These are phyloP conservation scores for Lecanicillium sp. DNA, from an alignment of 2,329 filamentous ascomycete genomes.

Conservation along the genomic window DNA sequence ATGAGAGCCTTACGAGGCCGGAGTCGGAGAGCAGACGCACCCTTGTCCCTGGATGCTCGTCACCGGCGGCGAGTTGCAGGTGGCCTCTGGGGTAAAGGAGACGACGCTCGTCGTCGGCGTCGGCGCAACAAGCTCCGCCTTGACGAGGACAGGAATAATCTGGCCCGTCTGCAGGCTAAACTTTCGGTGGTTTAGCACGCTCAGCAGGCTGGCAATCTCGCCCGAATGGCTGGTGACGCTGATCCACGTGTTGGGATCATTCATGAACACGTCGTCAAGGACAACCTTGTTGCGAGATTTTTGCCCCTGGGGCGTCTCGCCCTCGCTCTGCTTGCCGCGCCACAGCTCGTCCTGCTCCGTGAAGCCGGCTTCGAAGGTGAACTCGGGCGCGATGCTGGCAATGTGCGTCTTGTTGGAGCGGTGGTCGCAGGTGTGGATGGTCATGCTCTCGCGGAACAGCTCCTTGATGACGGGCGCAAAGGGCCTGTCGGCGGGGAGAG, in stretches of 20 bases:
- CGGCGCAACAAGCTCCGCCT: slow-evolving; percentile 13
- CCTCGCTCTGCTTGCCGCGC: slow-evolving; percentile 28
- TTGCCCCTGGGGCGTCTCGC: slow-evolving; percentile 42
- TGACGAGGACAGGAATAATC: slow-evolving; percentile 60
- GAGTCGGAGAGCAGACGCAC: slow-evolving; percentile 2
- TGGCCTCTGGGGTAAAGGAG: slow-evolving; percentile 12
- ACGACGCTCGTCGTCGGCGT: slow-evolving; percentile 9
- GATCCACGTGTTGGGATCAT: slow-evolving; percentile 49
- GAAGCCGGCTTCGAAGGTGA: slow-evolving; percentile 55
- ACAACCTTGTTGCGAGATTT: slow-evolving; percentile 41
- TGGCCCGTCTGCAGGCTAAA: slow-evolving; percentile 61
- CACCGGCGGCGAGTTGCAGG: slow-evolving; percentile 8
- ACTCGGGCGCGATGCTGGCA: slow-evolving; percentile 43
- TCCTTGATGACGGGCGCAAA: slow-evolving; percentile 60
- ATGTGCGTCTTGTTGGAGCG: slow-evolving; percentile 52
- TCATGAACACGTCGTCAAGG: slow-evolving; percentile 51
- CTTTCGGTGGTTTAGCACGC: slow-evolving; percentile 52
- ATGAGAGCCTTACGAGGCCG: slow-evolving; percentile 7
- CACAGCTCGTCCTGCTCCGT: slow-evolving; percentile 46
- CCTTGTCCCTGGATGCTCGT: slow-evolving; percentile 11
- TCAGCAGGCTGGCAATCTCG: slow-evolving; percentile 45
- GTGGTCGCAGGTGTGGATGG: slow-evolving; percentile 63
- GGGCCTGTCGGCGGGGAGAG: slow-evolving; percentile 41
- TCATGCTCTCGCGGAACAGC: slow-evolving; percentile 58
- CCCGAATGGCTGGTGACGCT: slow-evolving; percentile 57